phyloP scores from a whole-genome alignment of 1,139 yeast species.

The Candida sp. region DNA sequence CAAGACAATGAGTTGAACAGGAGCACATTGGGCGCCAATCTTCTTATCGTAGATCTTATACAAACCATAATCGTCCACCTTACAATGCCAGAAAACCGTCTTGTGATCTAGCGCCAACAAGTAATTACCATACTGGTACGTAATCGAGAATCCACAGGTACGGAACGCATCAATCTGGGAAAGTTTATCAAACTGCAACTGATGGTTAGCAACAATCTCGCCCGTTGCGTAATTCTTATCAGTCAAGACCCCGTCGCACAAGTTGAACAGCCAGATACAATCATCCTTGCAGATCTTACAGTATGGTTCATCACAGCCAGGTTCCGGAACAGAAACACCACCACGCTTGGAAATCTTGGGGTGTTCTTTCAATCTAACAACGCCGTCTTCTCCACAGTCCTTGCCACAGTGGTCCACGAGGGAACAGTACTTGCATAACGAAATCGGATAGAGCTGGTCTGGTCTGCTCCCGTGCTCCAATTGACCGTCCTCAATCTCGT shows the following conservation, averaged over 20 bases:
- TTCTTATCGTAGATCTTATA: slow-evolving; percentile 6
- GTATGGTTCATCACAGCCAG: slow-evolving; percentile 1
- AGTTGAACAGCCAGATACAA: slow-evolving; percentile 32
- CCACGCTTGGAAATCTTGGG: background rate
- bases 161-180: slow-evolving; percentile 1
- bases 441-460: slow-evolving; percentile 6
- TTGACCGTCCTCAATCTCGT: slow-evolving; percentile 8
- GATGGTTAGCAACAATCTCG: slow-evolving; percentile 6
- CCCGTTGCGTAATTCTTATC: slow-evolving; percentile 6
- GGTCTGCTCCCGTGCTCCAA: slow-evolving; percentile 4
- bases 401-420: slow-evolving; percentile 2
- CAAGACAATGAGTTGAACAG: slow-evolving; percentile 7
- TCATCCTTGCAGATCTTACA: slow-evolving; percentile 7
- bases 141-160: slow-evolving; percentile 18
- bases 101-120: slow-evolving; percentile 7
- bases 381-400: slow-evolving; percentile 1
- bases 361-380: background rate
- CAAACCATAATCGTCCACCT: slow-evolving; percentile 5
- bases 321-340: background rate
- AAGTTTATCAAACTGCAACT: slow-evolving; percentile 3
- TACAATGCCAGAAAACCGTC: slow-evolving; percentile 8
- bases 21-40: slow-evolving; percentile 5
- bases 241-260: slow-evolving; percentile 48
- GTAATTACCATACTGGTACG: slow-evolving; percentile 22
- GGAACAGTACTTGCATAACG: slow-evolving; percentile 4